Evolutionary conservation across 257 asterid species (phyloP), one percentile per base, ranked within the genome.

Genomic region (Plantago ovata): DNA sequence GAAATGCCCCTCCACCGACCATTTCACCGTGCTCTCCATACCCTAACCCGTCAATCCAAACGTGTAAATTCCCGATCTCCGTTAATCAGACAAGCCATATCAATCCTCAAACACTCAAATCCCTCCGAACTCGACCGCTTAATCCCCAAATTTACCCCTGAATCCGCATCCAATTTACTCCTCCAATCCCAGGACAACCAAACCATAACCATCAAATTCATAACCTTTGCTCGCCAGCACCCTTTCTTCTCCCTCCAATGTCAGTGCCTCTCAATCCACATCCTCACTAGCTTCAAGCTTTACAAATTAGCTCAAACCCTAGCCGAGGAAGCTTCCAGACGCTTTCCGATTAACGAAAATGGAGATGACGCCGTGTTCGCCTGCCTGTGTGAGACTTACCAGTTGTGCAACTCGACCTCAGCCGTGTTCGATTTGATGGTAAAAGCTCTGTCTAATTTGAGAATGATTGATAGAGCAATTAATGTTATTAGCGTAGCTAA

Each of bases 371-470:
- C 84, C 4, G 36, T 86, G 86, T 65, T 66, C 69, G 0, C 3
- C 11, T 70, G 78, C 67, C 88, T 89, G 9, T 74, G 58, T 48
- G 81, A 80, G 36, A 72, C 95, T 24, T 89, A 86, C 75, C 83
- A 75, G 67, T 63, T 69, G 6, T 82, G 93, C 78, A 66, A 65
- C 58, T 89, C 95, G 12, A 89, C 86, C 82, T 89, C 97, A 28
- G 87, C 87, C 12, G 93, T 86, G 42, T 74, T 89, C 48, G 95
- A 89, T 64, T 74, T 86, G 80, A 60, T 82, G 79, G 85, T 89
- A 36, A 86, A 84, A 58, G 73, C 85, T 16, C 62, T 82, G 12
- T 86, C 93, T 53, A 75, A 54, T 24, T 65, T 89, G 86, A 75
- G 73, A 69, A 76, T 82, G 81, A 73, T 86, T 52, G 84, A 80